Evolutionary conservation across 1,139 yeast genomes (phyloP).

Genomic region (Scheffersomyces segobiensis): DNA sequence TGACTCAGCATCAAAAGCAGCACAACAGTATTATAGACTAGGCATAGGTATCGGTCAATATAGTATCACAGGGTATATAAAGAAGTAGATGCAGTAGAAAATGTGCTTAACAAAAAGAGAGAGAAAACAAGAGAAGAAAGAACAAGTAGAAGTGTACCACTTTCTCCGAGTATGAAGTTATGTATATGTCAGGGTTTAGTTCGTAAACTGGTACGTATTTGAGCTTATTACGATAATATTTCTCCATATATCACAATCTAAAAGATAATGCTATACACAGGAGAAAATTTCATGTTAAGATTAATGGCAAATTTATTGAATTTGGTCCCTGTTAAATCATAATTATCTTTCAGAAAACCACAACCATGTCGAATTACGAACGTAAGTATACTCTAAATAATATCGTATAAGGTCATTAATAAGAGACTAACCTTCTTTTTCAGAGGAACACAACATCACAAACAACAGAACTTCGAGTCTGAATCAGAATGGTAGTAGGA

Average conservation of each 20-base stretch:
- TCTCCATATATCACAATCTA: too few relatives aligned
- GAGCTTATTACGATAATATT: too few relatives aligned
- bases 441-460: conserved; percentile 36
- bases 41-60: neutral
- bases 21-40: neutral
- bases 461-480: conserved; percentile 11
- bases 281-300: neutral
- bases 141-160: neutral
- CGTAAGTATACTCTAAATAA: neutral
- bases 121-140: too few relatives aligned
- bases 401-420: neutral
- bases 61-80: neutral
- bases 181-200: too few relatives aligned
- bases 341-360: neutral
- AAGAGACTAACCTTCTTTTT: neutral
- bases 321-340: neutral
- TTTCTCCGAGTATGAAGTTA: neutral
- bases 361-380: conserved; percentile 31
- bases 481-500: neutral
- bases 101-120: neutral
- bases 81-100: neutral
- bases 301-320: neutral
- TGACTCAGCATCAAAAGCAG: neutral
- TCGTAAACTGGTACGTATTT: too few relatives aligned
- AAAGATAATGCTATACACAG: neutral